phyloP scores from a whole-genome alignment of 805 yeast genomes.

The Zygotorulaspora chibaensis region DNA sequence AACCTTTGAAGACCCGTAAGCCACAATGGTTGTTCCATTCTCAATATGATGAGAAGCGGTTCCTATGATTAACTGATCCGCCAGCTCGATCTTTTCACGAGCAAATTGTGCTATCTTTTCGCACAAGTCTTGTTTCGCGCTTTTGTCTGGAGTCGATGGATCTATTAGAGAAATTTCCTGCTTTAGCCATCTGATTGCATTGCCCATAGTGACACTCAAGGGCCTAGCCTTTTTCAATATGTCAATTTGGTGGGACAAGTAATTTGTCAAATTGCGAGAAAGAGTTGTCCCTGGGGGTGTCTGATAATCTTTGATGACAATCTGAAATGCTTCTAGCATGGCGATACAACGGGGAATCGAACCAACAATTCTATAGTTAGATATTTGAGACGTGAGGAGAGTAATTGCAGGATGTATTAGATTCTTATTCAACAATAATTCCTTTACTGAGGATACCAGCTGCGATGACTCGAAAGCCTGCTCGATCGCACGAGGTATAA shows the following conservation, averaged over 20 bases:
- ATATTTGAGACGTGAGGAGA: slow-evolving; percentile 70
- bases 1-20: slow-evolving; percentile 86
- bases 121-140: slow-evolving; percentile 61
- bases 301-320: slow-evolving; percentile 69
- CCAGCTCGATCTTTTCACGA: slow-evolving; percentile 76
- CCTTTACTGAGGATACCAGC: slow-evolving; percentile 30
- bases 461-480: slow-evolving; percentile 27
- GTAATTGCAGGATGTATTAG: slow-evolving; percentile 84
- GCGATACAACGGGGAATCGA: slow-evolving; percentile 80
- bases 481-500: slow-evolving; percentile 43
- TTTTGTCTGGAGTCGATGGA: slow-evolving; percentile 52
- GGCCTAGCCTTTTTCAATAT: slow-evolving; percentile 88
- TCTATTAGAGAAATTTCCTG: slow-evolving; percentile 84
- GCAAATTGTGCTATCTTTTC: slow-evolving; percentile 75
- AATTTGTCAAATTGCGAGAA: slow-evolving; percentile 82
- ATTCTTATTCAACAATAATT: slow-evolving; percentile 35
- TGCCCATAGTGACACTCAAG: slow-evolving; percentile 91
- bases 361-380: slow-evolving; percentile 84
- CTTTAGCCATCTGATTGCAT: slow-evolving; percentile 94
- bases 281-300: slow-evolving; percentile 85
- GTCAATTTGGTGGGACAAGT: slow-evolving; percentile 88
- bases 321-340: slow-evolving; percentile 80
- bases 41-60: slow-evolving; percentile 73
- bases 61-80: slow-evolving; percentile 78
- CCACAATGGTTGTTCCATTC: slow-evolving; percentile 73